Conservation (phyloP, 345 rosid species). For the Stellera chamaejasme region DNA sequence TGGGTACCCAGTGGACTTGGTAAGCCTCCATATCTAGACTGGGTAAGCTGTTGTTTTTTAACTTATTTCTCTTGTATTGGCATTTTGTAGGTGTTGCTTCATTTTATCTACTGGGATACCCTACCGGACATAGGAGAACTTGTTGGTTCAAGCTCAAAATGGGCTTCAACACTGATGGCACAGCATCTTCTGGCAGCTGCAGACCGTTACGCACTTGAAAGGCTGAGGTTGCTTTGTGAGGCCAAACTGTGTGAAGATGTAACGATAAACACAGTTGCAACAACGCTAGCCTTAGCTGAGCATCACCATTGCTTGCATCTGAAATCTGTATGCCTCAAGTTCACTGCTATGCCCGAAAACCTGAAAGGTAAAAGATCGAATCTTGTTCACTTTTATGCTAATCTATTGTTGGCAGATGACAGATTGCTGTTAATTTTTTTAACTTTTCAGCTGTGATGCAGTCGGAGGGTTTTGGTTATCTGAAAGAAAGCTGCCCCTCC, state of each 20-base stretch:
- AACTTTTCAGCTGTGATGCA: slow-evolving; percentile 60
- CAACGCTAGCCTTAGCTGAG: slow-evolving; percentile 72
- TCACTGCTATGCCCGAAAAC: slow-evolving; percentile 46
- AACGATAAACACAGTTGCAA: slow-evolving; percentile 67
- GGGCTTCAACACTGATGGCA: slow-evolving; percentile 58
- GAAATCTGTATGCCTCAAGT: slow-evolving; percentile 69
- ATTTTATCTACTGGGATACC: slow-evolving; percentile 75
- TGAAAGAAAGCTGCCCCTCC: slow-evolving; percentile 52
- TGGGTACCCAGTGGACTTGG: too few relatives aligned
- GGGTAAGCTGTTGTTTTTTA: too few relatives aligned
- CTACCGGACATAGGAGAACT: slow-evolving; percentile 66
- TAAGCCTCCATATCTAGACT: neutral
- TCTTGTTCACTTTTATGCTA: too few relatives aligned
- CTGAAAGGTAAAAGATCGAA: slow-evolving; percentile 37
- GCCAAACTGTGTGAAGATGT: slow-evolving; percentile 62
- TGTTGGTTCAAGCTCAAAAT: slow-evolving; percentile 46
- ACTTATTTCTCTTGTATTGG: slow-evolving; percentile 6
- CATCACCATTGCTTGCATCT: slow-evolving; percentile 72
- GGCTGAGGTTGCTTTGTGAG: slow-evolving; percentile 67
- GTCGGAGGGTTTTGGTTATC: slow-evolving; percentile 62
- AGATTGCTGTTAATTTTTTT: slow-evolving; percentile 1
- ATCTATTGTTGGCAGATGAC: neutral
- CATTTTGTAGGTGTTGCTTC: slow-evolving; percentile 54
- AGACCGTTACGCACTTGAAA: slow-evolving; percentile 64
- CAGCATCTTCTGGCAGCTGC: slow-evolving; percentile 88